These are phyloP conservation scores for Mycena polygramma DNA, from an alignment of 768 basidiomycete species.

Conservation along the genomic window DNA sequence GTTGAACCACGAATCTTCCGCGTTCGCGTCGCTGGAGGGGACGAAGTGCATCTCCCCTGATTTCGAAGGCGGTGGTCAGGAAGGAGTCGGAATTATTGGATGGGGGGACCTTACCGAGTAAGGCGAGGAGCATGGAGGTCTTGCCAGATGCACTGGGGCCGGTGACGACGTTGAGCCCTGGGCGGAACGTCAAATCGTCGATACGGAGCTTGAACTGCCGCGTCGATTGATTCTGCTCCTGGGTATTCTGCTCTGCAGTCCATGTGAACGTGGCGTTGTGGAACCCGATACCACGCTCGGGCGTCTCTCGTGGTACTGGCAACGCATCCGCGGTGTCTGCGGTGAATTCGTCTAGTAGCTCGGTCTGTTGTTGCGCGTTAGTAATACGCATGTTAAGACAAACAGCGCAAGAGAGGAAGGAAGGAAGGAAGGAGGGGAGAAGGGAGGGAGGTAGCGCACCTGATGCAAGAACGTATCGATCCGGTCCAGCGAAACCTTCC, in stretches of 20 bases:
- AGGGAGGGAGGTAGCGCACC: conserved; percentile 38
- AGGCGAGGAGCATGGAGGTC: conserved; percentile 68
- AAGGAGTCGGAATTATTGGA: neutral
- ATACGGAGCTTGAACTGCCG: conserved; percentile 64
- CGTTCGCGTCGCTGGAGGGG: too few relatives aligned
- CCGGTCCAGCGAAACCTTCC: conserved; percentile 51
- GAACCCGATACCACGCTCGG: conserved; percentile 56
- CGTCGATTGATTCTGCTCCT: conserved; percentile 46
- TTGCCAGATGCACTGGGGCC: conserved; percentile 56
- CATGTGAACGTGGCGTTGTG: conserved; percentile 68
- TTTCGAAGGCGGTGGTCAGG: neutral
- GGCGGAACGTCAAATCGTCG: conserved; percentile 64
- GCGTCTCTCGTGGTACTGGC: neutral
- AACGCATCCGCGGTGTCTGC: neutral
- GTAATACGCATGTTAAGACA: too few relatives aligned
- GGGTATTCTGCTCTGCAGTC: conserved; percentile 51
- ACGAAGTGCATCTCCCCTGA: neutral
- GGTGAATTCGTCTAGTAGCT: conserved; percentile 28
- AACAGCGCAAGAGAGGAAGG: too few relatives aligned
- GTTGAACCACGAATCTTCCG: neutral
- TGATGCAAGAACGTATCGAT: conserved; percentile 55
- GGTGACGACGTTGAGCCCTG: conserved; percentile 64
- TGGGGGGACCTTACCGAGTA: neutral
- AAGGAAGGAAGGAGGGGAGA: neutral
- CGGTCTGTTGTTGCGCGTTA: conserved; percentile 21